Conservation (phyloP, 345 rosid species). For the Diplotaxis tenuifolia region DNA sequence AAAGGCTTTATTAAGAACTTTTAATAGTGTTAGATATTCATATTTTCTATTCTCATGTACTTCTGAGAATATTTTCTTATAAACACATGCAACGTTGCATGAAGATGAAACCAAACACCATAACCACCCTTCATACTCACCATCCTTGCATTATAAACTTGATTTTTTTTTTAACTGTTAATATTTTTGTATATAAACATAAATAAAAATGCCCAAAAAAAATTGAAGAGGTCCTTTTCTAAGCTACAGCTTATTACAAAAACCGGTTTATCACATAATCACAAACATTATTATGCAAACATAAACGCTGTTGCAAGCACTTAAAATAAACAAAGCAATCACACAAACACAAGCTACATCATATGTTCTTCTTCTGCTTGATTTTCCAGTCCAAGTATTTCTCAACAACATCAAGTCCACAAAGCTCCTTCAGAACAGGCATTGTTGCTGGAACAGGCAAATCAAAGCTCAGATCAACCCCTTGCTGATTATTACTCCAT, state of each 20-base stretch:
- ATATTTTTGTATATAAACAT: not conserved
- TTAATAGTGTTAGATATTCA: too few species aligned
- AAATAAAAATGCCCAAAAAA: not conserved
- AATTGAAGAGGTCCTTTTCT: not conserved
- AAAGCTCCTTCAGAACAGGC: slow-evolving; percentile 72
- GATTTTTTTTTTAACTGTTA: not conserved
- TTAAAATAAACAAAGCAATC: not conserved
- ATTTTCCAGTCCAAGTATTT: slow-evolving; percentile 57
- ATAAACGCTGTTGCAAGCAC: not conserved
- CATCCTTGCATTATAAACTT: not conserved
- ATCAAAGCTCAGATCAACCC: slow-evolving; percentile 36
- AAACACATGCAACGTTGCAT: slow-evolving; percentile 15
- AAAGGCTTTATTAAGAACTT: too few species aligned
- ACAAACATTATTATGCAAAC: slow-evolving; percentile 3
- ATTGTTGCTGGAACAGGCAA: slow-evolving; percentile 84
- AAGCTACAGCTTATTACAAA: slow-evolving; percentile 8
- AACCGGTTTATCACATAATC: not conserved
- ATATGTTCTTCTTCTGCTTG: slow-evolving; percentile 14
- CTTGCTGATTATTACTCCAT: slow-evolving; percentile 44
- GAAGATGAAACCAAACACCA: not conserved
- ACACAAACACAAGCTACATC: not conserved
- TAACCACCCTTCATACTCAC: not conserved
- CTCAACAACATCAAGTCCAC: slow-evolving; percentile 72
- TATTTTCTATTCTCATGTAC: not conserved
- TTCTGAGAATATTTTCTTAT: not conserved